Conservation (phyloP, 2,329 filamentous ascomycete species). For the Fusarium metavorans region DNA sequence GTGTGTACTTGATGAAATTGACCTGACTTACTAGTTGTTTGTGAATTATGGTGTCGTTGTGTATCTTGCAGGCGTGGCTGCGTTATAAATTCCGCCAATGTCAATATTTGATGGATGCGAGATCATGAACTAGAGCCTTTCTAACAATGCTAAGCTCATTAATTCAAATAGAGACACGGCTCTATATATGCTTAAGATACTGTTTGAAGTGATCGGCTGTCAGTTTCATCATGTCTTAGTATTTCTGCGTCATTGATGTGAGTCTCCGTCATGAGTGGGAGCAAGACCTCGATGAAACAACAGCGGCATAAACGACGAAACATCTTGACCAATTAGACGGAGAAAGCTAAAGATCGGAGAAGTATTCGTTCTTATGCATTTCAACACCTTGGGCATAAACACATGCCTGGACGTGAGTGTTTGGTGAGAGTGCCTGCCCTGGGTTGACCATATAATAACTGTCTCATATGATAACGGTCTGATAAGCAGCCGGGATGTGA, state of each 20-base stretch:
- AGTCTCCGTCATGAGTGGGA: neutral
- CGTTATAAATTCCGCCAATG: fast-evolving
- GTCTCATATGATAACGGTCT: neutral
- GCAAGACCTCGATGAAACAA: neutral
- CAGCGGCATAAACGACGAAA: neutral
- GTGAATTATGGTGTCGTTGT: neutral
- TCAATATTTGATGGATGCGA: neutral
- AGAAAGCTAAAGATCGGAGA: neutral
- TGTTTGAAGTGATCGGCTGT: neutral
- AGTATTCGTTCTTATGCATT: neutral
- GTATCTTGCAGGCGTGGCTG: neutral
- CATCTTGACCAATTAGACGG: neutral
- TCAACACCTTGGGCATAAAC: neutral
- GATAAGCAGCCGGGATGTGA: neutral
- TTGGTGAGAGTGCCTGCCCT: neutral
- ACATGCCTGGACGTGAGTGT: neutral
- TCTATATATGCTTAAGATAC: neutral
- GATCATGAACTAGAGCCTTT: neutral
- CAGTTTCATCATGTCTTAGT: neutral
- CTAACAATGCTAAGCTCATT: too few relatives aligned
- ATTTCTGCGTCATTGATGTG: neutral
- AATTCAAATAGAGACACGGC: fast-evolving
- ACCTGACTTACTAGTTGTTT: fast-evolving
- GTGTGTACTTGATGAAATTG: fast-evolving
- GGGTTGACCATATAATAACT: neutral